phyloP scores from a whole-genome alignment of 257 asterid species.

The Solanum virginianum region DNA sequence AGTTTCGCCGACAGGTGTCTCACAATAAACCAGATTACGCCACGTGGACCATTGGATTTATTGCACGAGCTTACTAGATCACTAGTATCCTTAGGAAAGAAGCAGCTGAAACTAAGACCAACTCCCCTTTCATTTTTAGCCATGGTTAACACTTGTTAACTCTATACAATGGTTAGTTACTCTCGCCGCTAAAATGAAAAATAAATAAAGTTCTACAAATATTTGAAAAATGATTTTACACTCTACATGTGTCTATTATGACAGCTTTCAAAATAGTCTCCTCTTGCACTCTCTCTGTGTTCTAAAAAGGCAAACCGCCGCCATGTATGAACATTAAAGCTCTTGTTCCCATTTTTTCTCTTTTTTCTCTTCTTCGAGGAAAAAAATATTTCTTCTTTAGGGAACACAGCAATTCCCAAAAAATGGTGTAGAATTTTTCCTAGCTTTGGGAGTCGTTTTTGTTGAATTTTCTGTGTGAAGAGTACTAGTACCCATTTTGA shows the following conservation, averaged over 20 bases:
- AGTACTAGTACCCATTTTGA: not conserved
- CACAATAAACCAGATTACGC: constrained; percentile 10
- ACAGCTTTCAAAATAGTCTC: constrained; percentile 3
- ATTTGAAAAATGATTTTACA: not conserved
- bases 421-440: not conserved
- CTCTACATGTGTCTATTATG: not conserved
- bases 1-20: constrained; percentile 53
- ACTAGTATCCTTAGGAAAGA: not conserved
- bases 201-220: constrained; percentile 3
- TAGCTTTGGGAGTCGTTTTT: not conserved
- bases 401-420: not conserved
- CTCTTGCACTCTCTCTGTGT: not conserved
- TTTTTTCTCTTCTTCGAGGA: constrained; percentile 9
- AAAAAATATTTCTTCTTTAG: not conserved
- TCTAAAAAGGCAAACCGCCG: constrained; percentile 3
- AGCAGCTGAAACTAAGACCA: not conserved
- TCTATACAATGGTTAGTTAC: not conserved
- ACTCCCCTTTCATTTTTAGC: not conserved
- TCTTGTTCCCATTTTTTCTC: constrained; percentile 17
- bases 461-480: not conserved
- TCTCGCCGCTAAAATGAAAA: not conserved
- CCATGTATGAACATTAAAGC: constrained; percentile 13
- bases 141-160: constrained; percentile 5
- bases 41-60: constrained; percentile 47
- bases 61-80: constrained; percentile 2